These are phyloP conservation scores for Colletotrichum cereale DNA, from an alignment of 2,329 filamentous ascomycete species.

Conservation along the genomic window DNA sequence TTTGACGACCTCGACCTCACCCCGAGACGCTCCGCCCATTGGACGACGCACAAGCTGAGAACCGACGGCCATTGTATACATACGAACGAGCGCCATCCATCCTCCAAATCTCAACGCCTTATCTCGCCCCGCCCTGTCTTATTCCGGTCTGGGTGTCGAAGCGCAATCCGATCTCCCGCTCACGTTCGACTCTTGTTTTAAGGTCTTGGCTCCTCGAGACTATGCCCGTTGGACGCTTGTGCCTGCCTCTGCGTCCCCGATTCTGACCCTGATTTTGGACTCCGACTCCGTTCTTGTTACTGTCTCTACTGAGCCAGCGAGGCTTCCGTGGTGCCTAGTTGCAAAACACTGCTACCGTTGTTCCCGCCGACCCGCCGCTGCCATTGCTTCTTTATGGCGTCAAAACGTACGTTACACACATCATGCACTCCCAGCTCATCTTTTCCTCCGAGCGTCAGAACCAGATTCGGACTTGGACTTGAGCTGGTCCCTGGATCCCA, in stretches of 20 bases:
- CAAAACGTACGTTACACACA: constrained; percentile 40
- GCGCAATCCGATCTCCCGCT: constrained; percentile 11
- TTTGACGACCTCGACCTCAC: neutral
- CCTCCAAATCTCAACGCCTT: neutral
- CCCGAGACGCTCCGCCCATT: neutral
- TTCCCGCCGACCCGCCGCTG: constrained; percentile 16
- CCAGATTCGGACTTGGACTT: neutral
- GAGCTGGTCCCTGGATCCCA: constrained; percentile 21
- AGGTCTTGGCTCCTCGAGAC: constrained; percentile 8
- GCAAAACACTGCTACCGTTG: constrained; percentile 12
- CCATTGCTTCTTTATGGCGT: constrained; percentile 42
- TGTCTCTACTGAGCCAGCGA: constrained; percentile 12
- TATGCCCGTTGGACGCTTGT: constrained; percentile 40
- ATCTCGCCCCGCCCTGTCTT: neutral
- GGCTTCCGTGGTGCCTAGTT: constrained; percentile 20
- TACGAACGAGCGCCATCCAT: constrained; percentile 1
- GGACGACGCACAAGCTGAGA: neutral
- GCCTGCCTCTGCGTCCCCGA: constrained; percentile 17
- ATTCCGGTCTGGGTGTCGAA: constrained; percentile 4
- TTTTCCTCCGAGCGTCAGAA: constrained; percentile 23
- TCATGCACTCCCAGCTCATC: constrained; percentile 25
- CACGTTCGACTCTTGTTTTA: neutral
- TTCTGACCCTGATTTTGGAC: neutral
- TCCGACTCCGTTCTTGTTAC: neutral
- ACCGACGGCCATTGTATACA: constrained; percentile 1